These are phyloP conservation scores for Aegilops bicornis DNA, from an alignment of 176 grass and related monocot species.

Conservation along the genomic window DNA sequence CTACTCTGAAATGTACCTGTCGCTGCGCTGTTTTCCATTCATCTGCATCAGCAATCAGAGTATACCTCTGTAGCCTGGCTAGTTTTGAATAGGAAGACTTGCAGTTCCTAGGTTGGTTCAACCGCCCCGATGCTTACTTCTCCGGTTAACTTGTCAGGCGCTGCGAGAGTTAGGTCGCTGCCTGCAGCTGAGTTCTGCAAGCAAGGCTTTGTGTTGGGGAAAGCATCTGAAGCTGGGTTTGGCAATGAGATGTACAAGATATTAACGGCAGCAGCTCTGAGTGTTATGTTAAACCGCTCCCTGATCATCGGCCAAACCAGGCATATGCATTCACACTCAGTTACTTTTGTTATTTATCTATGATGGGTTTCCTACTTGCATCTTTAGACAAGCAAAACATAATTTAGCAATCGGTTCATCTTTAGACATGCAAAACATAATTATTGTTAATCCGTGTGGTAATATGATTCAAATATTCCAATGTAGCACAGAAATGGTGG, in stretches of 20 bases:
- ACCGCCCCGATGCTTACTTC: constrained; percentile 39
- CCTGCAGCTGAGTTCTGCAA: constrained; percentile 77
- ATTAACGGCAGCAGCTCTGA: constrained; percentile 77
- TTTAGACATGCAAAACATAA: background rate
- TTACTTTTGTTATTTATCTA: constrained; percentile 47
- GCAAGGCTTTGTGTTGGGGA: constrained; percentile 91
- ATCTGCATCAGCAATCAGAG: background rate
- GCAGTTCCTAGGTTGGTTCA: constrained; percentile 18
- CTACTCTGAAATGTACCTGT: background rate
- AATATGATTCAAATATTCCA: background rate
- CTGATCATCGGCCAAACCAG: constrained; percentile 97
- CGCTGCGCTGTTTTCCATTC: background rate
- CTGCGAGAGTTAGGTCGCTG: constrained; percentile 64
- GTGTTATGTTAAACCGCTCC: constrained; percentile 91
- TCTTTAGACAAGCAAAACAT: background rate
- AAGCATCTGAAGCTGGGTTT: constrained; percentile 95
- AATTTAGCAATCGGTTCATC: background rate
- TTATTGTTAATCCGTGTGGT: background rate
- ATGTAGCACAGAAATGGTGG: background rate
- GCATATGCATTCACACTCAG: constrained; percentile 60
- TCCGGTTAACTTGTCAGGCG: constrained; percentile 72
- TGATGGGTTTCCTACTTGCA: background rate
- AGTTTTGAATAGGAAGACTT: constrained; percentile 25
- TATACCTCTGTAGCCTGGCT: background rate
- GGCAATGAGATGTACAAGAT: constrained; percentile 99